Conservation (phyloP, 1,139 yeast genomes). For the Yamadazyma conglobata region DNA sequence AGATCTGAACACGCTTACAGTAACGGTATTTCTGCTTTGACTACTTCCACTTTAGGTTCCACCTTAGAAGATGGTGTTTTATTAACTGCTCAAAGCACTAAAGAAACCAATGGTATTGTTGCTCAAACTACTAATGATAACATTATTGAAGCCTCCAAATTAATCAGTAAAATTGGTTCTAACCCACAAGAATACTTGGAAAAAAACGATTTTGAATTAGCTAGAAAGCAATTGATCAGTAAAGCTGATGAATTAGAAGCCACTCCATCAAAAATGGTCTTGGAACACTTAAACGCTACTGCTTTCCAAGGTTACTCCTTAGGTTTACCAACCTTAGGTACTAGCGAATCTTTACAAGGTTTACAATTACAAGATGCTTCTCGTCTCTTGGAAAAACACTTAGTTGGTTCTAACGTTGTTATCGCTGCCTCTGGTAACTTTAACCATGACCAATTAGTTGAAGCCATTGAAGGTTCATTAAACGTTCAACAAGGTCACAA, state of each 20-base stretch:
- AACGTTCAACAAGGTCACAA: conserved; percentile 51
- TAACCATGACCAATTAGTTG: conserved; percentile 64
- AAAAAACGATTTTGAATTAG: conserved; percentile 32
- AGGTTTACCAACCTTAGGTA: conserved; percentile 73
- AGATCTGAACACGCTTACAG: conserved; percentile 74
- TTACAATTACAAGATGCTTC: conserved; percentile 57
- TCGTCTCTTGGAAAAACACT: conserved; percentile 53
- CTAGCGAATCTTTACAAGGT: conserved; percentile 55
- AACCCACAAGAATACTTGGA: conserved; percentile 29
- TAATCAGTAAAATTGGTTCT: conserved; percentile 35
- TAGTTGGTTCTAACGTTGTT: conserved; percentile 61
- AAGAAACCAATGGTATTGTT: conserved; percentile 53
- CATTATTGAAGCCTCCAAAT: conserved; percentile 40
- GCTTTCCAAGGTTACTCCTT: conserved; percentile 84
- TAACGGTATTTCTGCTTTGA: conserved; percentile 72
- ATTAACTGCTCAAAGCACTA: conserved; percentile 42
- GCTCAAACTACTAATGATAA: conserved; percentile 48
- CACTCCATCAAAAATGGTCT: conserved; percentile 47
- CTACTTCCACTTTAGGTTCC: conserved; percentile 48
- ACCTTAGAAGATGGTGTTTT: conserved; percentile 44
- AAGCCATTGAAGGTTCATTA: conserved; percentile 52
- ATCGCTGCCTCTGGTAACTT: conserved; percentile 74
- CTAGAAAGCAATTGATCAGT: conserved; percentile 35
- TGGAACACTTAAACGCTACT: conserved; percentile 73
- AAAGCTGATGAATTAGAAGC: conserved; percentile 44